Evolutionary conservation across 192 early-diverging fungal genomes (phyloP), one percentile per base, ranked within the genome.

Genomic region (Podila verticillata): DNA sequence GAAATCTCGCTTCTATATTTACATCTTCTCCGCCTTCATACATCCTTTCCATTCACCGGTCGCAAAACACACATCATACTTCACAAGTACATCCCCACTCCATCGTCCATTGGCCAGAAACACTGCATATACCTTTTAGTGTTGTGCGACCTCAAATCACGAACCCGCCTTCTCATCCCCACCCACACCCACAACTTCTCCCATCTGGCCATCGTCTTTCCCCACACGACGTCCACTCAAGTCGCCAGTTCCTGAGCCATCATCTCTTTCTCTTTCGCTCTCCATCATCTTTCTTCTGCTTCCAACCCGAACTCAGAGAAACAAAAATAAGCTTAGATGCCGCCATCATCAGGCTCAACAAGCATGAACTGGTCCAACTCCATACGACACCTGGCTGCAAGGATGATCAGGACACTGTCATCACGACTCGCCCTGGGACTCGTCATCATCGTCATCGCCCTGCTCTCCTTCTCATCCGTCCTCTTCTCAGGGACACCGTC

Each of bases 381-480:
- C 5, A 61, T 39, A 15, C n/a, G 51, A 32, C 66, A 72, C 64
- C 56, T 72, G 17, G 66, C 51, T 19, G 17, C 61, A 20, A 57
- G 56, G 29, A 62, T 63, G 31, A 68, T 60, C 32, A 61, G 77
- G 29, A 59, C 77, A 7, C 9, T 68, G 26, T 80, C 77, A 9
- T 80, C 66, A 29, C 17, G 77, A 15, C 22, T 80, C 22, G 54
- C 66, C 66, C 66, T 72, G 65, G 60, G 71, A 31, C 39, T 72
- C 8, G 32, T 72, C 56, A 80, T 80, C 66, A 29, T 61, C 39
- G 7, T 72, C 65, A 80, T 72, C 51, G 65, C 77, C 6, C 61
- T 80, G 20, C 47, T 80, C 61, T 72, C 66, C 39, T 80, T 80
- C 57, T 59, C 54, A 6, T 80, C 77, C 2, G 77, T 80, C 39